Evolutionary conservation across 192 early-diverging fungal species (phyloP).

Genomic region (Backusella tarrabulga): DNA sequence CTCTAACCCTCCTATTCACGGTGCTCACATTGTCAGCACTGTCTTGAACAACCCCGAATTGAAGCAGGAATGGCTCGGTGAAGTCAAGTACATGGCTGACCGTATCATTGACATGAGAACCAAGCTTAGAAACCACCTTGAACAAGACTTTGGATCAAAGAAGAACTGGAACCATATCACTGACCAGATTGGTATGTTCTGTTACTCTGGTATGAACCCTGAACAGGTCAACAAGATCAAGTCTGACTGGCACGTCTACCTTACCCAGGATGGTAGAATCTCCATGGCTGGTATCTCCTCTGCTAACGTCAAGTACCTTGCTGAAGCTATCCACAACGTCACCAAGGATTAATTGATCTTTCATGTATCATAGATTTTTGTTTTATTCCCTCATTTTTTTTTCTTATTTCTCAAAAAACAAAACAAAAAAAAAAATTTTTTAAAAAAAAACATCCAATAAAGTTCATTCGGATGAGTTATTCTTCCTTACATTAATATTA

Average conservation of each 20-base stretch:
- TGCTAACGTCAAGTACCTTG: slow-evolving; percentile 93
- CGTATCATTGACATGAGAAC: slow-evolving; percentile 91
- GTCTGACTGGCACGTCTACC: slow-evolving; percentile 86
- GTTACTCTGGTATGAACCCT: slow-evolving; percentile 88
- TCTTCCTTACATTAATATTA: slow-evolving; percentile 4
- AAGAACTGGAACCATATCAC: slow-evolving; percentile 85
- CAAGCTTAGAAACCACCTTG: slow-evolving; percentile 73
- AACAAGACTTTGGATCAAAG: slow-evolving; percentile 78
- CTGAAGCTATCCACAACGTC: slow-evolving; percentile 92
- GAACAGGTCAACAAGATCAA: slow-evolving; percentile 86
- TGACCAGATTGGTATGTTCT: slow-evolving; percentile 97
- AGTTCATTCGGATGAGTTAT: not conserved
- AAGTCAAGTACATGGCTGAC: slow-evolving; percentile 97
- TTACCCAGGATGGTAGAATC: slow-evolving; percentile 94
- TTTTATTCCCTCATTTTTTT: not conserved
- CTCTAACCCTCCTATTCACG: slow-evolving; percentile 98
- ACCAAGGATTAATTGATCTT: slow-evolving; percentile 58
- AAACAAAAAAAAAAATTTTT: not conserved
- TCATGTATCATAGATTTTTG: slow-evolving; percentile 1
- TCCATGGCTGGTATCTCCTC: slow-evolving; percentile 95
- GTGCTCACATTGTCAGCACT: slow-evolving; percentile 88
- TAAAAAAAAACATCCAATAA: slow-evolving; percentile 7
- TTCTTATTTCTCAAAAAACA: not conserved
- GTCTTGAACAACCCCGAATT: slow-evolving; percentile 78
- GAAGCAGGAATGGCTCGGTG: slow-evolving; percentile 80